Base-by-base conservation (phyloP, 2,329 filamentous ascomycete species). In the Fusarium ramigenum region DNA sequence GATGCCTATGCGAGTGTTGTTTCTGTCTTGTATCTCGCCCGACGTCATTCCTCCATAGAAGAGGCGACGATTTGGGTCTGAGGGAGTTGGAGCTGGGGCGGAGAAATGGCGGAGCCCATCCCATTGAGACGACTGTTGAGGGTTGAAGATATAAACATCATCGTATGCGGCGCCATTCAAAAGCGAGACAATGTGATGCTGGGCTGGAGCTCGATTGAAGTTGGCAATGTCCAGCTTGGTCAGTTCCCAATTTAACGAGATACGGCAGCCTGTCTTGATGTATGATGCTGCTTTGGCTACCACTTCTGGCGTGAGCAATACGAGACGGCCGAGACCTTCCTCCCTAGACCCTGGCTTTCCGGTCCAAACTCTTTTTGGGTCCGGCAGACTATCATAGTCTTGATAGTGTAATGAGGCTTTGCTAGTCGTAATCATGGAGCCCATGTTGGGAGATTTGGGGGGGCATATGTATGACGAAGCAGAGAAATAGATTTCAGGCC, bases 81-180 rank as follows among this genome's bases (percentile, higher is more conserved):
- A 46, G 8, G 36, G 40, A 7, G 32, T 62, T 18, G 60, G 60
- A 2, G 60, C 50, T 7, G 60, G 60, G 4, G 60, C 60, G 4
- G 60, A 62, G 5, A 62, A 62, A 4, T 62, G 60, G 30, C 60
- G 60, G 15, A 62, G 60, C 4, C 60, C 60, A 3, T 62, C 60
- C 60, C 60, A 62, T 21, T 62, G 60, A 25, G 60, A 62, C 5
- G 60, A 62, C 16, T 62, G 60, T 19, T 62, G 60, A 11, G 60
- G 60, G 21, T 62, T 62, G 25, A 62, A 62, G 40, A 59, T 59
- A 6, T 62, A 62, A 2, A 62, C 60, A 34, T 62, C 60, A 4
- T 62, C 60, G 9, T 58, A 62, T 5, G 60, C 60, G 7, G 53
- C 60, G 11, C 60, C 60, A 5, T 62, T 34, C 0, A 62, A 12